Conservation (phyloP, 139 green algal species). For the Chlorella sp. region DNA sequence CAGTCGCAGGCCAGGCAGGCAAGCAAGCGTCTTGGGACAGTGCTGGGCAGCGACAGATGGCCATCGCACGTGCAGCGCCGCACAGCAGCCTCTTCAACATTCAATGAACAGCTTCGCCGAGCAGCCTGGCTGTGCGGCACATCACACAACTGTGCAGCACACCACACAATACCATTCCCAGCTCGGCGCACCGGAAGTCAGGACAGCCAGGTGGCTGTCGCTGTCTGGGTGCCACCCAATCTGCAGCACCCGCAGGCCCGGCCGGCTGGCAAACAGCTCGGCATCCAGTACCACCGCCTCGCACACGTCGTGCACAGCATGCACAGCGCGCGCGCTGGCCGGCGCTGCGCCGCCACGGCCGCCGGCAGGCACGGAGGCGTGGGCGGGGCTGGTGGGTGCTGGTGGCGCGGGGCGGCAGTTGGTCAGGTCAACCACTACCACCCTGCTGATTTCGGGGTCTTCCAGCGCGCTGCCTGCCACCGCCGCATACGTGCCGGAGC, state of each 20-base stretch:
- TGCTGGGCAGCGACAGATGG: too few relatives aligned
- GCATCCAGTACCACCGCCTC: conserved; percentile 41
- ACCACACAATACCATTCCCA: too few relatives aligned
- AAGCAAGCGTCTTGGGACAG: too few relatives aligned
- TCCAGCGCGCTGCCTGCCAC: conserved; percentile 26
- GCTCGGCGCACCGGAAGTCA: conserved; percentile 41
- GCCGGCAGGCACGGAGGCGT: neutral
- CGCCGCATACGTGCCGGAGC: conserved; percentile 29
- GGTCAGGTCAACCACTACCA: conserved; percentile 39
- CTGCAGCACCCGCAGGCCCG: conserved; percentile 57
- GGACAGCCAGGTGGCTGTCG: conserved; percentile 56
- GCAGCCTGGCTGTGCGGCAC: too few relatives aligned
- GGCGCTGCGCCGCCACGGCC: neutral
- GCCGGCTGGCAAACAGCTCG: conserved; percentile 42
- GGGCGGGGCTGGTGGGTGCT: neutral
- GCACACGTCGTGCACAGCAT: conserved; percentile 16
- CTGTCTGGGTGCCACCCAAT: conserved; percentile 56
- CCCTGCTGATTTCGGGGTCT: conserved; percentile 39
- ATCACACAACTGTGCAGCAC: too few relatives aligned
- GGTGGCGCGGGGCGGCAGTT: conserved; percentile 1
- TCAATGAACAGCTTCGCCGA: too few relatives aligned
- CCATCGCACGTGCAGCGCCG: too few relatives aligned
- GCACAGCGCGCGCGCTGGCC: neutral
- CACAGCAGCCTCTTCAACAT: too few relatives aligned
- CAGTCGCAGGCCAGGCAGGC: too few relatives aligned